Evolutionary conservation across 2,329 filamentous ascomycete species (phyloP).

Genomic region (Aureobasidium sp.): DNA sequence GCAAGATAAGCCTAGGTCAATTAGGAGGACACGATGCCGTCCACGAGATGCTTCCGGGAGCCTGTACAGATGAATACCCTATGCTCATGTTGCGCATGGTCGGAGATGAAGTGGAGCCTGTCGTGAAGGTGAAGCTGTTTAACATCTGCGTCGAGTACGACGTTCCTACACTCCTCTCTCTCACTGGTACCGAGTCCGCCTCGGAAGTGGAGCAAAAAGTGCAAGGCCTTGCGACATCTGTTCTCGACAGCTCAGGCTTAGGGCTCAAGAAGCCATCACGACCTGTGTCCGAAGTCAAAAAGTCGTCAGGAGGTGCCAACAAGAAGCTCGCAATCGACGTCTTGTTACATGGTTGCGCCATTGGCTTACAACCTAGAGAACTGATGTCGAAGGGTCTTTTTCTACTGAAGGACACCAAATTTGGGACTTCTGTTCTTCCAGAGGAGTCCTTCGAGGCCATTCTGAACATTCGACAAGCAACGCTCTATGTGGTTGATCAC

Average conservation of each 20-base stretch:
- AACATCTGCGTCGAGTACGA: slow-evolving; percentile 84
- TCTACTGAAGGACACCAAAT: slow-evolving; percentile 67
- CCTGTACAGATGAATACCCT: slow-evolving; percentile 40
- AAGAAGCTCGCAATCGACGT: slow-evolving; percentile 57
- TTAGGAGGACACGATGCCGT: slow-evolving; percentile 66
- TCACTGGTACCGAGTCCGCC: slow-evolving; percentile 62
- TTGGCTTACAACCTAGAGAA: slow-evolving; percentile 77
- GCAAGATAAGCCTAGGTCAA: slow-evolving; percentile 52
- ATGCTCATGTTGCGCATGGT: slow-evolving; percentile 85
- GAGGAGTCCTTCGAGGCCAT: slow-evolving; percentile 55
- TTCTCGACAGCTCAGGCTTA: slow-evolving; percentile 38
- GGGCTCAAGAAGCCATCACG: background rate
- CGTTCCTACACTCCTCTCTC: slow-evolving; percentile 71
- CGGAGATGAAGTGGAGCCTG: slow-evolving; percentile 87
- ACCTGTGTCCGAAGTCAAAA: background rate
- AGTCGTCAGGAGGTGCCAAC: slow-evolving; percentile 4
- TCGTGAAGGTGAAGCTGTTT: slow-evolving; percentile 78
- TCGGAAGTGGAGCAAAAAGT: slow-evolving; percentile 57
- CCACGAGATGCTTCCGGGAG: slow-evolving; percentile 46
- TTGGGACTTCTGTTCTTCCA: slow-evolving; percentile 60
- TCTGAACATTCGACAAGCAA: slow-evolving; percentile 69
- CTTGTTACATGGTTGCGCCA: slow-evolving; percentile 68
- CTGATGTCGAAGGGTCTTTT: slow-evolving; percentile 68
- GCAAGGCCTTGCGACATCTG: slow-evolving; percentile 65
- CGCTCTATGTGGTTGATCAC: slow-evolving; percentile 76